Base-by-base conservation (phyloP, 495 filamentous ascomycete species). In the Haplographium delicatum region DNA sequence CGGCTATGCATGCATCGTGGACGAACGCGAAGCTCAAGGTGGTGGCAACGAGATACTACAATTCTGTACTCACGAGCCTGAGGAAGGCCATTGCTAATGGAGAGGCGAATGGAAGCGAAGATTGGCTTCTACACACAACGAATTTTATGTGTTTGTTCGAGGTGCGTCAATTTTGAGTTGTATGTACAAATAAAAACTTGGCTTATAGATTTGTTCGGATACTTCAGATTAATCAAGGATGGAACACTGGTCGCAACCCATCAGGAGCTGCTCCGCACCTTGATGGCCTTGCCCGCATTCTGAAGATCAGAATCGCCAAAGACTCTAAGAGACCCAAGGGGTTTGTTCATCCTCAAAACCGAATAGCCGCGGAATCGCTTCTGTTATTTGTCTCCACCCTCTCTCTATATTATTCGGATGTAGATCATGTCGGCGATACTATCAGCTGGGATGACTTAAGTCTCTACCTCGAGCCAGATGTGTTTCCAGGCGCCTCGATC, bases 1-100 rank as follows among this genome's bases (percentile, higher is more conserved):
- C 47, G 1, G 47, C 47, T 7, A 50, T 50, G 37, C 47, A 50
- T 50, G 37, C 47, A 28, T 50, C 47, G 11, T 50, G 47, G 47
- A 42, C 47, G 19, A 42, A 50, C 20, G 13, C 20, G 16, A 50
- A 42, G 23, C 20, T 41, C 24, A 50, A 37, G 25, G 4, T 38
- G 20, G 23, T 31, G 4, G 47, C 47, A 15, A 33, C 27, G 13
- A 50, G 47, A 24, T 50, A 50, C 25, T 50, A 50, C 35, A 50
- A 50, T 41, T 28, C 47, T 18, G 37, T 42, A 42, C 5, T 50
- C 16, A 42, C 19, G 15, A 15, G 5, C 16, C 42, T 42, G 27
- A 28, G 35, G 26, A 50, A 31, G 15, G 23, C 8, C n/a, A 42
- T 50, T 33, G 34, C 35, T 20, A 37, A 50, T 11, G 47, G 47